phyloP scores from a whole-genome alignment of 305 asterid genomes.

The Solanum hybrid region DNA sequence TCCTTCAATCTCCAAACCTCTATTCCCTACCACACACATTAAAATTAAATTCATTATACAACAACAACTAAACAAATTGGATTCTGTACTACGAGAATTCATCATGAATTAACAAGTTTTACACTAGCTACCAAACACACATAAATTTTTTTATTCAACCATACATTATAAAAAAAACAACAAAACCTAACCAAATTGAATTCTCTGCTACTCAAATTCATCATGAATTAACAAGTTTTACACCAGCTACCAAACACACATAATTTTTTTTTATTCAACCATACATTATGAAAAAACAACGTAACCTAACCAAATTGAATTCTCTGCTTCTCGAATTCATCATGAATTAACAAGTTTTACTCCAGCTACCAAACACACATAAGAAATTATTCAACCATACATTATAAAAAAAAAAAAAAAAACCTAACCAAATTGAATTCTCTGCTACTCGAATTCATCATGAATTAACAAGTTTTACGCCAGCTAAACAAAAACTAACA shows the following conservation, averaged over 20 bases:
- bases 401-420: no score
- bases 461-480: neutral
- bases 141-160: no score
- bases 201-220: neutral
- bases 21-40: constrained; percentile 33
- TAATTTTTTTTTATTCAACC: neutral
- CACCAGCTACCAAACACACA: neutral
- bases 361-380: neutral
- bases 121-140: neutral
- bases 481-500: neutral
- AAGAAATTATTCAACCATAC: neutral
- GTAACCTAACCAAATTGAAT: no score
- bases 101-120: neutral
- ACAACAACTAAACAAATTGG: neutral
- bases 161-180: no score
- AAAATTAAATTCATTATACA: neutral
- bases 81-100: neutral
- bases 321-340: neutral
- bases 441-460: neutral
- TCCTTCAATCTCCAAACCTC: constrained; percentile 65
- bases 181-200: neutral
- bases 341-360: neutral
- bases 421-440: neutral
- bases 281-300: neutral
- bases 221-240: neutral